Evolutionary conservation across 2,329 filamentous ascomycete species (phyloP).

Genomic region (Talaromyces verruculosus): DNA sequence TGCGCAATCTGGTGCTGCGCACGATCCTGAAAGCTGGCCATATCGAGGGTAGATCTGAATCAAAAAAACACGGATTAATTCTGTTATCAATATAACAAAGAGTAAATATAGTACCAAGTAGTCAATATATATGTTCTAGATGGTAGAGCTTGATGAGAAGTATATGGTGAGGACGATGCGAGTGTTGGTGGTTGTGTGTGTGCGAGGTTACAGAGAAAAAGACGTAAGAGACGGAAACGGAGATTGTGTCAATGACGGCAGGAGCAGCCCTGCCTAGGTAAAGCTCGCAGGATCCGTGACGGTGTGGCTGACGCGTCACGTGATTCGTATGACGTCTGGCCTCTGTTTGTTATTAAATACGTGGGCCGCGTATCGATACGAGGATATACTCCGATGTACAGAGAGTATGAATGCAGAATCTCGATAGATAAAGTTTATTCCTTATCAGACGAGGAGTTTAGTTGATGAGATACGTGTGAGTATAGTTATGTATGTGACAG

Average conservation of each 20-base stretch:
- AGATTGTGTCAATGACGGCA: constrained; percentile 18
- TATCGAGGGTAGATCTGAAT: constrained; percentile 25
- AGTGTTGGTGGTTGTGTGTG: background rate
- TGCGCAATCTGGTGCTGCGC: constrained; percentile 64
- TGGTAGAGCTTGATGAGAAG: background rate
- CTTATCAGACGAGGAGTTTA: background rate
- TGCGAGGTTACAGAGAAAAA: constrained; percentile 11
- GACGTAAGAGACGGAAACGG: constrained; percentile 10
- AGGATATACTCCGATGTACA: background rate
- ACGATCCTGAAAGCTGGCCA: constrained; percentile 59
- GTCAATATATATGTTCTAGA: background rate
- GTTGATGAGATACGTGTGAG: background rate
- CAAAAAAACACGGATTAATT: background rate
- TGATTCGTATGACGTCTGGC: constrained; percentile 12
- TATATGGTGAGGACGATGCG: background rate
- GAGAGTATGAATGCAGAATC: background rate
- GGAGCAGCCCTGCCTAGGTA: background rate
- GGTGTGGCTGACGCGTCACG: constrained; percentile 19
- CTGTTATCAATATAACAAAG: background rate
- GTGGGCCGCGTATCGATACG: background rate
- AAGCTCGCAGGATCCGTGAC: constrained; percentile 1
- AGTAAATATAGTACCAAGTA: background rate
- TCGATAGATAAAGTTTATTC: background rate
- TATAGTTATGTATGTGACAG: background rate
- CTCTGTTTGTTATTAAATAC: background rate